Evolutionary conservation across 2,329 filamentous ascomycete species (phyloP), one percentile per base, ranked within the genome.

Genomic region (Teratosphaeria viscida): DNA sequence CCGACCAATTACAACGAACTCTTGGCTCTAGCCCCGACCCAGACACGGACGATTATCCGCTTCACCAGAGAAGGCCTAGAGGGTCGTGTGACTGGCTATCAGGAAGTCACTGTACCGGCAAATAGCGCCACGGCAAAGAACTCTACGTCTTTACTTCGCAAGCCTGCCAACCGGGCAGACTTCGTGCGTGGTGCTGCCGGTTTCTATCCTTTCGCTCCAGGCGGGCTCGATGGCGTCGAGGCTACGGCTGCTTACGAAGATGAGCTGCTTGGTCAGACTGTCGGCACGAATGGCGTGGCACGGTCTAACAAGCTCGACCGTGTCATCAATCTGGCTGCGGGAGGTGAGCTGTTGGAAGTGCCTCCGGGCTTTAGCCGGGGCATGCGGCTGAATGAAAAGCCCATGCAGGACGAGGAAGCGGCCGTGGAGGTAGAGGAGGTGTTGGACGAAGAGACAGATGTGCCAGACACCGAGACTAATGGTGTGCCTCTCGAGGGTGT

Each of bases 111-210:
- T 0, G 85, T 97, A 8, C 90, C 92, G 5, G 90, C 90, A 37
- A 89, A 86, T 68, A 95, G 88, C 68, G 90, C 89, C 16, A 96
- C 89, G 16, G 92, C 91, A 55, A 99, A 96, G 76, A 96, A 95
- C 70, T 96, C 91, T 2, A 97, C 92, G 0, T 96, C 91, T 5
- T 79, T 96, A 49, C 78, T 89, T 16, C 84, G 94, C 54, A 95
- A 95, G 70, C 92, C 92, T 3, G 92, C 90, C 14, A 86, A 85
- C 60, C 84, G 89, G 63, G 90, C 89, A 34, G 92, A 97, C 56
- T 96, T 97, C 73, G 92, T 97, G 12, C 83, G 92, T 62, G 94
- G 94, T 14, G 92, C 89, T 39, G 90, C 92, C 7, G 92, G 92
- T 0, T 96, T 95, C 76, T 95, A 96, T 61, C 92, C 92, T 0